Evolutionary conservation across 345 rosid genomes (phyloP), one percentile per base, ranked within the genome.

Genomic region (Eutrema heterophyllum): DNA sequence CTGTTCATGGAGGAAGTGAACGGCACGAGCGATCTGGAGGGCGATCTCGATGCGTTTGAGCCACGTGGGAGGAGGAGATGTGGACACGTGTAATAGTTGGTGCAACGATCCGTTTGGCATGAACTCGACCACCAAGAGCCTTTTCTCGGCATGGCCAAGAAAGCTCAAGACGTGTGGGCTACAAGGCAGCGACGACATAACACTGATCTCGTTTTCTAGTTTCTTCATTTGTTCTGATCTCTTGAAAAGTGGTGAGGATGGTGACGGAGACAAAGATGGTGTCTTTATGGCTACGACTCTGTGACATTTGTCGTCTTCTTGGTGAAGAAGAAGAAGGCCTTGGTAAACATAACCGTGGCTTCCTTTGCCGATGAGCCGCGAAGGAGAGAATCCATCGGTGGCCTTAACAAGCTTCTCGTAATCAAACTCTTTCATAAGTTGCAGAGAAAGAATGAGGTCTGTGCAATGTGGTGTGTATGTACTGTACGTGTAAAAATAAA

Each of bases 61-160:
- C 96, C 96, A 92, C 6, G 81, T 41, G 24, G 83, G 81, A 10
- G 80, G 82, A 18, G 81, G 77, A 4, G 70, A 0, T 7, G 78
- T 4, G 0, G 81, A 44, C 46, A 26, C 77, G 71, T 92, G 98
- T 40, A 92, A 51, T 46, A 83, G 45, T 29, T 86, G 84, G 64
- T 87, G 82, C 62, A 92, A 82, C 0, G 96, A 84, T 30, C 89
- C 94, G 53, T 86, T 87, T 14, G 92, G 92, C 94, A 92, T 85
- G 68, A 74, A 83, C 84, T 89, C 96, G 61, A 87, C 73, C n/a
- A 89, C 89, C 81, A 92, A 57, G 21, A 89, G 78, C 59, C 69
- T 76, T 73, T 75, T 75, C 24, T 71, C 35, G 41, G 81, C 64
- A 14, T 65, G 72, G 7, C 95, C 95, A 0, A 89, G 72, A 71